Base-by-base conservation (phyloP, 2,329 filamentous ascomycete genomes). In the Thelonectria blattea region DNA sequence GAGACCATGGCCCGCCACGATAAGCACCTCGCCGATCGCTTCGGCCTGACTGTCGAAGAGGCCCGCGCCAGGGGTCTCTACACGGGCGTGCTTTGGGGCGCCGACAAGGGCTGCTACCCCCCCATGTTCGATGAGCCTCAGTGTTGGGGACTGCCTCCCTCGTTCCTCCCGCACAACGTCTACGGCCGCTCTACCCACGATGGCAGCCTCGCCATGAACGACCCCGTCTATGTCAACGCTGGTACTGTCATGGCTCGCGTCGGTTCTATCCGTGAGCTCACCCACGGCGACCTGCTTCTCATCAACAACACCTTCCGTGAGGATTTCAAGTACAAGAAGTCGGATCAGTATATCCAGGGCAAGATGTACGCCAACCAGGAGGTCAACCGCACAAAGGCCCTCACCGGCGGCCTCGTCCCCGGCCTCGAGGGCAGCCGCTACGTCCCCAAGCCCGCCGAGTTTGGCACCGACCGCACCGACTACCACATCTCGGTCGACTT, bases 361-460 rank as follows among this genome's bases (percentile, higher is more conserved):
- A 63, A 60, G 10, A n/a, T 70, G 0, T 69, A 68, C 52, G 68
- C 65, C 3, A 65, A 62, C 4, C 69, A 71, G 24, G 68, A 70
- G 43, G 63, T 63, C n/a, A 58, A 64, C 12, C 62, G 67, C 5
- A 55, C 59, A 22, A 15, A 61, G 2, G 56, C 65, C 17, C 32
- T 66, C n/a, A 67, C 58, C 6, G 54, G 48, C 10, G 65, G 61
- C 1, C 22, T 47, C 0, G 65, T 61, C 32, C 65, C 65, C 1
- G 50, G 43, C 10, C 65, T 64, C n/a, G 4, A 20, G 32, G 66
- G 52, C 1, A 54, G 46, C 7, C 41, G 55, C 8, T 64, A 59
- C 6, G 24, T 63, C 1, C 66, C 71, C 0, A 67, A 49, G 6
- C 46, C 56, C 5, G 58, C 56, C 12, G 46, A 39, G 15, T 39